Evolutionary conservation across 2,329 filamentous ascomycete genomes (phyloP), one percentile per base, ranked within the genome.

Genomic region (Calonectria montana): DNA sequence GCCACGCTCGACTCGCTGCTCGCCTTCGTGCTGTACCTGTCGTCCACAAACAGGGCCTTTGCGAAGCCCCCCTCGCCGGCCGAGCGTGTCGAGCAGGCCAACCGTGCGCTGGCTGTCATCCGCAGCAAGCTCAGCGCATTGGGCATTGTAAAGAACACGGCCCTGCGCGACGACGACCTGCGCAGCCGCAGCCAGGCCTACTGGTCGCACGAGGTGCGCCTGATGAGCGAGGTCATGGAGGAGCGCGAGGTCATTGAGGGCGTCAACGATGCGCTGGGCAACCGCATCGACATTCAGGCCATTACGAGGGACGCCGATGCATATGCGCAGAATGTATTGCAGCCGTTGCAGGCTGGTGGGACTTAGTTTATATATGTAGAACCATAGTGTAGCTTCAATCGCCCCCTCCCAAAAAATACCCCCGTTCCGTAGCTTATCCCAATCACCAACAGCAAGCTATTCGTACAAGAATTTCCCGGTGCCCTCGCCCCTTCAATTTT

Each of bases 21-120:
- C 0, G 94, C 91, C 0, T 88, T 86, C 65, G 82, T 93, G 4
- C 86, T 98, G 43, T 98, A 92, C 84, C 87, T 97, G 4, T 92
- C 93, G 3, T 90, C 91, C 18, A 98, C 97, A 5, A 93, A 96
- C 79, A 91, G 95, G 23, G 93, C 94, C 71, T 94, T 97, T 75
- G 89, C 91, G 25, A 85, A 87, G 57, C 90, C 91, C 16, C 88
- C 90, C 0, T 86, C 88, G 0, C 82, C 91, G 0, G 89, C 91
- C 1, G 91, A 94, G 81, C 91, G 94, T 72, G 84, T 97, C 48
- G 92, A 94, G 76, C 78, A 82, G 1, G 85, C 87, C 1, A 88
- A 90, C 62, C 86, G 88, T 61, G 82, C 86, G 3, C 82, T 97
- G 61, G 89, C 91, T 50, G 84, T 84, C 6, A 87, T 90, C 15